These are phyloP conservation scores for Yamadazyma sp. DNA, from an alignment of 805 yeast genomes.

Conservation along the genomic window DNA sequence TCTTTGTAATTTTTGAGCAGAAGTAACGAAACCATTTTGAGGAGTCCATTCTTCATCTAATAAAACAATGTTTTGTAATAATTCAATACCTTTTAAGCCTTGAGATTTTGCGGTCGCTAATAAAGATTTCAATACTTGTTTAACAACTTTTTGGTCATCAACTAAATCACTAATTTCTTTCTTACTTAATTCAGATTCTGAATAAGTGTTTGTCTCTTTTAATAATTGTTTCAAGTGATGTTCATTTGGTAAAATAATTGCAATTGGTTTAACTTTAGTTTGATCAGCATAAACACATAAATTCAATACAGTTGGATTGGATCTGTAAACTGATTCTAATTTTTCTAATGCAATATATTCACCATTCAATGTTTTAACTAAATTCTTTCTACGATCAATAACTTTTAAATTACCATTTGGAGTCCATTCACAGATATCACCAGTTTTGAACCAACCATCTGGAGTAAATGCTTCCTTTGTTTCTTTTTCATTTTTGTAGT, in stretches of 20 bases:
- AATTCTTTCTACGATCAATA: constrained; percentile 92
- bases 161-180: constrained; percentile 48
- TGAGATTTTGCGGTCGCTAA: constrained; percentile 73
- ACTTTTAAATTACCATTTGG: constrained; percentile 72
- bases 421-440: constrained; percentile 96
- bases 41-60: constrained; percentile 97
- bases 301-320: constrained; percentile 72
- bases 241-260: constrained; percentile 82
- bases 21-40: constrained; percentile 86
- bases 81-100: constrained; percentile 83
- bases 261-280: constrained; percentile 85
- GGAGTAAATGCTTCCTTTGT: constrained; percentile 70
- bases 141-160: constrained; percentile 53
- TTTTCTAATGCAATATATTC: constrained; percentile 97
- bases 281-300: constrained; percentile 93
- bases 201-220: constrained; percentile 48
- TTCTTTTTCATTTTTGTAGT: constrained; percentile 80
- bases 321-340: constrained; percentile 86
- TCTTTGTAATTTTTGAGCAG: constrained; percentile 96
- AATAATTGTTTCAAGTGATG: constrained; percentile 53
- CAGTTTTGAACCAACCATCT: constrained; percentile 94
- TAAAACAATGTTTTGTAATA: constrained; percentile 73
- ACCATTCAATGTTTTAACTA: constrained; percentile 94
- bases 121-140: constrained; percentile 55
- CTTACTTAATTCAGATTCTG: constrained; percentile 45